These are phyloP conservation scores for Pythium aristosporum DNA, from an alignment of 352 stramenopile species.

Conservation along the genomic window DNA sequence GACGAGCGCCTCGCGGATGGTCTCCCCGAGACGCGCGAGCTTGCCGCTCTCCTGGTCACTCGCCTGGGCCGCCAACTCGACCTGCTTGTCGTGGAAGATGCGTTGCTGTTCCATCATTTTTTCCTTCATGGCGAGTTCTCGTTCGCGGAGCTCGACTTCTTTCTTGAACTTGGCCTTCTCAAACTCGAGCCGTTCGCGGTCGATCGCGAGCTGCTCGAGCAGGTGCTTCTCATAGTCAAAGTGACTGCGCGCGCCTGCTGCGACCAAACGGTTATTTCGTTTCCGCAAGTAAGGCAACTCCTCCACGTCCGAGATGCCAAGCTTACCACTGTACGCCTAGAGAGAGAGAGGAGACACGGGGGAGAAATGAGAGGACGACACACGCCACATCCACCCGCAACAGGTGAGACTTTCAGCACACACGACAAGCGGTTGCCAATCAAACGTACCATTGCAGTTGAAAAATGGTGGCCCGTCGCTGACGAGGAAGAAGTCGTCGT, in stretches of 20 bases:
- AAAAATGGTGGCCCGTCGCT: slow-evolving; percentile 26
- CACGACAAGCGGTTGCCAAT: too few relatives aligned
- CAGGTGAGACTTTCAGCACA: not conserved
- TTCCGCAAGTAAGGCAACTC: slow-evolving; percentile 32
- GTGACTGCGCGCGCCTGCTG: slow-evolving; percentile 32
- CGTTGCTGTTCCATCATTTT: slow-evolving; percentile 68
- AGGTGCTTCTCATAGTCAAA: slow-evolving; percentile 82
- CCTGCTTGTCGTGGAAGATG: slow-evolving; percentile 53
- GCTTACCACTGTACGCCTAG: slow-evolving; percentile 38
- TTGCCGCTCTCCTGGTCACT: slow-evolving; percentile 52
- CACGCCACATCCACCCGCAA: not conserved
- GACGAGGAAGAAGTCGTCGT: slow-evolving; percentile 8
- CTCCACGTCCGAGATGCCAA: slow-evolving; percentile 27
- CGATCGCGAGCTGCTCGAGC: slow-evolving; percentile 64
- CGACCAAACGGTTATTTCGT: slow-evolving; percentile 35
- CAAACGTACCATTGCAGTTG: slow-evolving; percentile 43
- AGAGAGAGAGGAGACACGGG: slow-evolving; percentile 6
- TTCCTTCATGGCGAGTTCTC: slow-evolving; percentile 57
- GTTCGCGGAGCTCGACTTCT: slow-evolving; percentile 69
- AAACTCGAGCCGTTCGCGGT: slow-evolving; percentile 72
- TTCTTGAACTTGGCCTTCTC: slow-evolving; percentile 75
- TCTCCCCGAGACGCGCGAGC: slow-evolving; percentile 59
- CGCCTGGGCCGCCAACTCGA: slow-evolving; percentile 41
- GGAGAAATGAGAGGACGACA: not conserved
- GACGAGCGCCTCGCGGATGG: slow-evolving; percentile 53